Evolutionary conservation across 2,329 filamentous ascomycete species (phyloP), one percentile per base, ranked within the genome.

Genomic region (Leptodontidium sp.): DNA sequence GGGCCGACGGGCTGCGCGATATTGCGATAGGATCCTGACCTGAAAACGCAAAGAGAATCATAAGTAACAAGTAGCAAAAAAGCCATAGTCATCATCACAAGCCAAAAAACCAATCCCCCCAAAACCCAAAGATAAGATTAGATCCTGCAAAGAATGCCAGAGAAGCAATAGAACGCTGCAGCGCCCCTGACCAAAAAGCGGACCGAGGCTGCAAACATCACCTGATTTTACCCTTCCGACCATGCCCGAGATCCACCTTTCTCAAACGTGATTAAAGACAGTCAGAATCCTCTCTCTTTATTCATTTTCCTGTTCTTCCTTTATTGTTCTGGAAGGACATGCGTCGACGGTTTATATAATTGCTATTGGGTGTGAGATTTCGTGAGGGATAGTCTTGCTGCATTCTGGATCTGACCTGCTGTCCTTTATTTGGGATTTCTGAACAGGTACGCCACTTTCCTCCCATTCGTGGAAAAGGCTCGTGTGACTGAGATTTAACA

Each of bases 181-280:
- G 12, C 4, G 49, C 26, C 40, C 58, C 40, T 49, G 26, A 32
- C 40, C 40, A 35, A 15, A 61, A 61, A 35, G 26, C 26, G 64
- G 53, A 29, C 53, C 52, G 43, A 49, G 59, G 61, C 53, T 59
- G 61, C 66, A 65, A 65, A 24, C 47, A 68, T 68, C 61, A 68
- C 61, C 66, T 68, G 66, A 68, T 68, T 65, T 52, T 61, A 11
- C 6, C 21, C 43, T 52, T 47, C 66, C 66, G 66, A 64, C 12
- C 52, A 50, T 35, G 55, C 61, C 66, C 66, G 66, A 58, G 53
- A 38, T 61, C 64, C 55, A 61, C 64, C 47, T 58, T 58, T 47
- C 53, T 35, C 40, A 50, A 45, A 53, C 43, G 14, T 32, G 21
- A 52, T 52, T 32, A 45, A 35, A 61, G 45, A 21, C 35, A 24